phyloP scores from a whole-genome alignment of 2,329 filamentous ascomycete species.

The Calycina marina region DNA sequence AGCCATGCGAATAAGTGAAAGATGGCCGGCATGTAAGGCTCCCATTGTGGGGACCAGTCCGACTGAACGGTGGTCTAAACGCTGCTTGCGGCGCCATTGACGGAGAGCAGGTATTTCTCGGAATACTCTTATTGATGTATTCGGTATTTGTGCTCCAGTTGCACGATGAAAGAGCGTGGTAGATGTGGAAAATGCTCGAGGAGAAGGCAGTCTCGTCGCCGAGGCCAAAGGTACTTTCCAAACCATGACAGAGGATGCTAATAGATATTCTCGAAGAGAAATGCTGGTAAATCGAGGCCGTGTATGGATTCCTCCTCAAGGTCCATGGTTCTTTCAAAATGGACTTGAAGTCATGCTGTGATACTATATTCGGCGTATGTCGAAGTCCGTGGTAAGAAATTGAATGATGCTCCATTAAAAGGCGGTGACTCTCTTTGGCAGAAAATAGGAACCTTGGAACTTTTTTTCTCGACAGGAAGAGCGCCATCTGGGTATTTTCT shows the following conservation, averaged over 20 bases:
- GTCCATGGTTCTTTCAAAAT: conserved; percentile 13
- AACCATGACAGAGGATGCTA: too few species aligned
- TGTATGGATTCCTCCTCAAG: conserved; percentile 14
- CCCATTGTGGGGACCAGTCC: conserved; percentile 96
- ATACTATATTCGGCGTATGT: conserved; percentile 20
- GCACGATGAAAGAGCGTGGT: conserved; percentile 7
- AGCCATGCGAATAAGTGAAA: conserved; percentile 72
- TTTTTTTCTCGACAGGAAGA: too few species aligned
- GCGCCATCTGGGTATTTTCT: conserved; percentile 1
- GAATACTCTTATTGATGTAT: conserved; percentile 53
- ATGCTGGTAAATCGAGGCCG: neutral
- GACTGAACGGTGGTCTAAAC: conserved; percentile 54
- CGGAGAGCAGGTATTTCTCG: conserved; percentile 61
- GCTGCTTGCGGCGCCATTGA: conserved; percentile 50
- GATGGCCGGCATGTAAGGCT: conserved; percentile 82
- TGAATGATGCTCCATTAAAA: too few species aligned
- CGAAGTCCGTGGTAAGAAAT: too few species aligned
- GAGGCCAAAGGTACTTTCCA: conserved; percentile 2
- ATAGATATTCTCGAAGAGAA: too few species aligned
- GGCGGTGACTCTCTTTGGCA: too few species aligned
- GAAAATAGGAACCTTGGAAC: too few species aligned
- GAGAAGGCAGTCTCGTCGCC: conserved; percentile 1
- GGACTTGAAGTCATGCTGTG: conserved; percentile 17
- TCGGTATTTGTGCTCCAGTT: conserved; percentile 28
- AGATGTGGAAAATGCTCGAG: conserved; percentile 9